Base-by-base conservation (phyloP, 768 basidiomycete species). In the Mycena venus region DNA sequence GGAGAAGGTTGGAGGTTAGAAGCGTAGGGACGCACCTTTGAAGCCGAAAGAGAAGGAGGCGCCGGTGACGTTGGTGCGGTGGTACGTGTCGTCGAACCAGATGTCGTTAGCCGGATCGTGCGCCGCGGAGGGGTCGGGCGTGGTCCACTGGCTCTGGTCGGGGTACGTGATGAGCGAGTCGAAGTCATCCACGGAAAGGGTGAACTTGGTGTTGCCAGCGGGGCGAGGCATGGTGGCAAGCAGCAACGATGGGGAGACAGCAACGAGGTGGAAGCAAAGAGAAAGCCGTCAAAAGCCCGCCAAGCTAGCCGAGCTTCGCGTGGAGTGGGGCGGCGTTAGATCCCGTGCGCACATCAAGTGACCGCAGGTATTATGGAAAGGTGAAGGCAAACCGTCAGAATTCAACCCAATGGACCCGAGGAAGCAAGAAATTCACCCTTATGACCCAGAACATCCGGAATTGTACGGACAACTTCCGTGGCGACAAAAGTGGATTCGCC, bases 61-160 rank as follows among this genome's bases (percentile, higher is more conserved):
- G 14, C 70, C 70, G 2, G 60, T 65, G 40, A 72, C 67, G 38
- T 74, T 77, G 9, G 74, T 75, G 23, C 51, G 53, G 44, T 77
- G 76, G 36, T 68, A 75, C 42, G 76, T 77, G 25, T 23, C 61
- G 75, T 76, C 74, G 17, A 74, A 72, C 76, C 76, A 77, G n/a
- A 58, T 56, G 47, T 56, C 67, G 27, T 61, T 44, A 25, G 61
- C 64, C 8, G 70, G 68, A 49, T 68, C 56, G 11, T 14, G 76
- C 27, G 55, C 70, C 19, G 65, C 67, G 14, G 76, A 76, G 5
- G 76, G 76, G 47, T 77, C 70, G n/a, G 76, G 76, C 1, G 76
- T 77, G 17, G 60, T 38, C 74, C 76, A 77, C 12, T 75, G 73
- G 40, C 70, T 66, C 49, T 77, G 76, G n/a, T 64, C 34, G 2